Conservation (phyloP, 257 asterid genomes). For the Solanum neorickii region DNA sequence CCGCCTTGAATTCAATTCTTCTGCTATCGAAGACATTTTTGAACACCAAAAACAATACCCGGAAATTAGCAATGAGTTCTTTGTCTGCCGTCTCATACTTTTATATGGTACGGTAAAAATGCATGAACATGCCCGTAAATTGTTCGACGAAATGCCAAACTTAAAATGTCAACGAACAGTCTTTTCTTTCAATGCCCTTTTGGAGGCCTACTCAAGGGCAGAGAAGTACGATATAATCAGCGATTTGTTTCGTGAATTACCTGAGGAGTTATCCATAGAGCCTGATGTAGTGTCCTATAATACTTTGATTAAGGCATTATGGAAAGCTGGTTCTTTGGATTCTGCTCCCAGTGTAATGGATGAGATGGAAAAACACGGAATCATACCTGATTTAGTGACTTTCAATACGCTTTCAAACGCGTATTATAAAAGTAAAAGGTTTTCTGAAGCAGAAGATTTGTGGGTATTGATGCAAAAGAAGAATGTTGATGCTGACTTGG, state of each 20-base stretch:
- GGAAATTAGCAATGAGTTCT: slow-evolving; percentile 16
- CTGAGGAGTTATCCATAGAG: slow-evolving; percentile 21
- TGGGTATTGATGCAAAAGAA: slow-evolving; percentile 44
- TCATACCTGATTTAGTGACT: slow-evolving; percentile 16
- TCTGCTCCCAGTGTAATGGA: slow-evolving; percentile 26
- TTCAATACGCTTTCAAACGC: slow-evolving; percentile 25
- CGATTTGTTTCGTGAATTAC: slow-evolving; percentile 31
- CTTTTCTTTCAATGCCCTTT: slow-evolving; percentile 40
- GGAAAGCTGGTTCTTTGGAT: slow-evolving; percentile 28
- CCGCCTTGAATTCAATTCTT: slow-evolving; percentile 13
- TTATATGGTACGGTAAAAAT: slow-evolving; percentile 35
- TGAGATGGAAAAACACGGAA: slow-evolving; percentile 25
- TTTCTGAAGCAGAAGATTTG: slow-evolving; percentile 32
- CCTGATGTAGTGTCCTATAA: slow-evolving; percentile 38
- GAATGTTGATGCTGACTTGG: slow-evolving; percentile 14
- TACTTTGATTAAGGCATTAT: slow-evolving; percentile 20
- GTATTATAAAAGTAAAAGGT: slow-evolving; percentile 3
- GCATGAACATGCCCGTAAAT: slow-evolving; percentile 29
- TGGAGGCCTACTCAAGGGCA: slow-evolving; percentile 28
- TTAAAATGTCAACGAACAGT: slow-evolving; percentile 34
- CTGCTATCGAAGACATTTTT: slow-evolving; percentile 18
- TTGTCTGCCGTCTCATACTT: slow-evolving; percentile 21
- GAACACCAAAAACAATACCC: slow-evolving; percentile 28
- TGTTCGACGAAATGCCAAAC: slow-evolving; percentile 58
- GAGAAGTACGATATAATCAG: slow-evolving; percentile 5